Conservation (phyloP, 768 basidiomycete species). For the Leccinum barrowsii region DNA sequence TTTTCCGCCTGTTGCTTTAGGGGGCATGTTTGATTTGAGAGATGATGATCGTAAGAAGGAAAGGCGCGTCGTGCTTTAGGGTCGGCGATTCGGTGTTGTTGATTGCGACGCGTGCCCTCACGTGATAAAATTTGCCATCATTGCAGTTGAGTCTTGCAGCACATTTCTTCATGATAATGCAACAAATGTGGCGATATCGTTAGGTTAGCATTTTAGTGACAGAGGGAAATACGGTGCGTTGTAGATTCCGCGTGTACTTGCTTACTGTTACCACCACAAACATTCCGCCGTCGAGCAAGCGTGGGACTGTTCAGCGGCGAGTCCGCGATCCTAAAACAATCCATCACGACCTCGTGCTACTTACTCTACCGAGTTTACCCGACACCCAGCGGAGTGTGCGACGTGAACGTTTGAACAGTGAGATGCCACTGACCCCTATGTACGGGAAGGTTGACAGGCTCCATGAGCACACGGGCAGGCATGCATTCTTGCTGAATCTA, state of each 20-base stretch:
- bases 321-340: neutral
- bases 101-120: constrained; percentile 29
- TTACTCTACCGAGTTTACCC: too few relatives aligned
- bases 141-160: neutral
- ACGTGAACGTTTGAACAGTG: too few relatives aligned
- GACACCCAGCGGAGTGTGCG: too few relatives aligned
- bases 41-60: constrained; percentile 30
- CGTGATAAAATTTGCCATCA: constrained; percentile 7
- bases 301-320: neutral
- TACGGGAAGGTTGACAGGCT: too few relatives aligned
- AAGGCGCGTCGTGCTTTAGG: constrained; percentile 34
- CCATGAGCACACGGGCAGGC: too few relatives aligned
- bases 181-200: too few relatives aligned
- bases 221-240: neutral
- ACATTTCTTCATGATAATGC: neutral
- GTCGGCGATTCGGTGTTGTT: constrained; percentile 32
- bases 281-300: neutral
- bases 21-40: constrained; percentile 39
- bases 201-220: too few relatives aligned
- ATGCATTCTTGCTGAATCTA: too few relatives aligned
- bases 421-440: too few relatives aligned
- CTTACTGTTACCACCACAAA: neutral
- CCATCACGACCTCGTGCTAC: too few relatives aligned
- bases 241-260: neutral
- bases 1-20: constrained; percentile 59